Evolutionary conservation across 2,329 filamentous ascomycete species (phyloP), one percentile per base, ranked within the genome.

Genomic region (Colletotrichum camelliae): DNA sequence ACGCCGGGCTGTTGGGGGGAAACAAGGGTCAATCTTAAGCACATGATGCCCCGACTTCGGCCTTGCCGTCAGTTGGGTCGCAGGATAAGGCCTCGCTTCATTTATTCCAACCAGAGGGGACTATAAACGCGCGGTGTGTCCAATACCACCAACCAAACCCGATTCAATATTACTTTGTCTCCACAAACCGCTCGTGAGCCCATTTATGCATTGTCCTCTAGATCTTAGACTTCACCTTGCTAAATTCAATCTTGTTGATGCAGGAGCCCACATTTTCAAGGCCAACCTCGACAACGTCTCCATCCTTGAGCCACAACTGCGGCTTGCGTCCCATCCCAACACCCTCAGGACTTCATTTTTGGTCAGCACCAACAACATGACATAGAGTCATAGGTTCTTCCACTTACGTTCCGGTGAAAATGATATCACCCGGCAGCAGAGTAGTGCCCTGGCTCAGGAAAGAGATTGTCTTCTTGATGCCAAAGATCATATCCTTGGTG

Each of bases 261-360:
- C 89, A 92, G 16, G 88, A 89, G 29, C 94, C 93, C 8, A 95
- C 91, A 2, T 88, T 87, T 79, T 95, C 92, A 2, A 95, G 86
- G 8, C 87, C 88, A 66, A 95, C 93, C 81, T 94, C 92, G 24
- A 95, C 92, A 27, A 91, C 84, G 82, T 95, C 94, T 6, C 93
- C 92, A 81, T 95, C 89, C 82, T 93, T 91, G 72, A 95, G 84
- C 92, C 93, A 95, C 12, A 94, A 79, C 73, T 89, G 90, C 4
- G 93, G 93, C 72, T 89, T 92, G 66, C 90, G 88, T 16, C 93
- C 93, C 90, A 94, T 93, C 2, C 92, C 93, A 24, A 95, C 93
- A 37, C 93, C 94, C 76, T 92, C 89, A 0, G 93, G 94, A 12
- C 90, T 92, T 57, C 27, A 24, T 6, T 39, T 55, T 9, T 21